Evolutionary conservation across 345 rosid species (phyloP).

Genomic region (Mangifera indica): DNA sequence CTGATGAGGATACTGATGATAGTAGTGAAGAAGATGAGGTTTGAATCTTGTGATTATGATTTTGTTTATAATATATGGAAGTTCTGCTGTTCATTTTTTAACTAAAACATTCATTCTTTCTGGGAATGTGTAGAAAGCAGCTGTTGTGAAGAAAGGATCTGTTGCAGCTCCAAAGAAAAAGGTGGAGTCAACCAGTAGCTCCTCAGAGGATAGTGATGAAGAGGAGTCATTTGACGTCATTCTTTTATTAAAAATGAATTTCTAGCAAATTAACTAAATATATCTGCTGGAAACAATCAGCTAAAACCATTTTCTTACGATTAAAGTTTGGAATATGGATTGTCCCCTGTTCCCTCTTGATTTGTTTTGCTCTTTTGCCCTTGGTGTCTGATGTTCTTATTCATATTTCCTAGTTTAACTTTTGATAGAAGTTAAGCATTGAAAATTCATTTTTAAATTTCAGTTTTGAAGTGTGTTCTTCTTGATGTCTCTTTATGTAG

Average conservation of each 20-base stretch:
- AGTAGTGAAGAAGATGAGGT: constrained; percentile 18
- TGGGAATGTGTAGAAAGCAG: constrained; percentile 9
- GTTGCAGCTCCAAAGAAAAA: constrained; percentile 15
- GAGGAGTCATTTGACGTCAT: constrained; percentile 1
- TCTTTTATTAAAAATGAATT: neutral
- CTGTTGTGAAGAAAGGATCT: constrained; percentile 14
- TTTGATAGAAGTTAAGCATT: neutral
- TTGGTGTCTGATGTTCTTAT: neutral
- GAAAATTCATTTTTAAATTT: neutral
- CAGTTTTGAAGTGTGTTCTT: neutral
- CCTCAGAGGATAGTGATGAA: constrained; percentile 34
- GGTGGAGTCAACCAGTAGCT: constrained; percentile 22
- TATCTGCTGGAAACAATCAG: neutral
- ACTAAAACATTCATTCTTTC: neutral
- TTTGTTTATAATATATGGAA: neutral
- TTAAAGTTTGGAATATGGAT: neutral
- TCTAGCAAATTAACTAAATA: neutral
- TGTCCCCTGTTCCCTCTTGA: neutral
- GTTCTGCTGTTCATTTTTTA: neutral
- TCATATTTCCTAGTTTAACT: neutral
- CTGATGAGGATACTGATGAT: constrained; percentile 32
- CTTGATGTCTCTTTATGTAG: neutral
- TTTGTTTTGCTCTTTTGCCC: too few relatives aligned
- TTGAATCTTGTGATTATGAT: neutral
- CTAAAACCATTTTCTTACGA: too few relatives aligned